Base-by-base conservation (phyloP, 2,329 filamentous ascomycete genomes). In the Aureobasidium sp. region DNA sequence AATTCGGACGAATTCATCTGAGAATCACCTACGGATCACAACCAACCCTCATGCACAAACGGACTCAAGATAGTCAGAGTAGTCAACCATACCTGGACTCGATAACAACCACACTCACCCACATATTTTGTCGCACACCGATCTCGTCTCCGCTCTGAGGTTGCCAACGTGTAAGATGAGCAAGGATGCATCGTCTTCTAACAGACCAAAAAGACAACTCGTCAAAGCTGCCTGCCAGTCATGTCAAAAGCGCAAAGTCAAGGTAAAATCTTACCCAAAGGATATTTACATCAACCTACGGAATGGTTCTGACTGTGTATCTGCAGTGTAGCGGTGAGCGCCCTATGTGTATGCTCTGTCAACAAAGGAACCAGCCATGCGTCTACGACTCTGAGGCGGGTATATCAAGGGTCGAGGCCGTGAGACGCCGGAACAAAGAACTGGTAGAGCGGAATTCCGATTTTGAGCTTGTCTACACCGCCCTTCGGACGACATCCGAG, bases 221-320 rank as follows among this genome's bases (percentile, higher is more conserved):
- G 50, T 53, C 39, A 53, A 53, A 30, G 50, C 50, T 16, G 50
- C 50, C 10, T 45, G 50, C 8, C 39, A 53, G 6, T 42, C 32
- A 17, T 53, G 50, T 47, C 50, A 53, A 17, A 42, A 37, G 8
- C 50, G 50, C n/a, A 53, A 53, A 39, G 50, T 53, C 3, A 53
- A 53, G 25, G 50, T 53, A 6, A 45, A 40, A n/a, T 21, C 21
- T 17, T 4, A 11, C 17, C 12, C 2, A 7, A 19, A 17, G 7
- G n/a, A 10, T n/a, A 6, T 42, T 3, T 21, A 5, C 22, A 12
- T 17, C 22, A 12, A 12, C 12, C 3, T 5, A 8, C 4, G 16
- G 24, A 16, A 35, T 48, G 24, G 4, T 22, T n/a, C 22, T 45
- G 21, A 53, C 40, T 37, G 29, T 14, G 21, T n/a, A 16, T 27